These are phyloP conservation scores for Ganoderma meredithae DNA, from an alignment of 1,284 basidiomycete genomes.

Conservation along the genomic window DNA sequence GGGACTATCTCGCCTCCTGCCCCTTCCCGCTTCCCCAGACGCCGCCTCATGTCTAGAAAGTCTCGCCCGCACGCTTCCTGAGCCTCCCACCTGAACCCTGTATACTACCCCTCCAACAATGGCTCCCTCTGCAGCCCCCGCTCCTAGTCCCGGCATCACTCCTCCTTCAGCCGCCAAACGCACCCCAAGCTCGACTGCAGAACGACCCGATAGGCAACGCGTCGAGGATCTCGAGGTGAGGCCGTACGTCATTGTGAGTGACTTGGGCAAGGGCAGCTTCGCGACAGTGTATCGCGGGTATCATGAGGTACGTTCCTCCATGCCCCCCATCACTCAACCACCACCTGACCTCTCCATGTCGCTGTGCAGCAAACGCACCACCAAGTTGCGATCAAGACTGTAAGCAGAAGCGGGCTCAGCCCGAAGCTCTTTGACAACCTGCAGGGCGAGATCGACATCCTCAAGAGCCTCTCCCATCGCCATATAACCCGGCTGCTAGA, in stretches of 20 bases:
- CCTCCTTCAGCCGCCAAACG: constrained; percentile 29
- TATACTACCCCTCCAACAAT: constrained; percentile 27
- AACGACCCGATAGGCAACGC: constrained; percentile 32
- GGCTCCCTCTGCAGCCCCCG: constrained; percentile 29
- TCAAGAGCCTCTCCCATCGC: constrained; percentile 92
- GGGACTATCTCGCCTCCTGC: constrained; percentile 10
- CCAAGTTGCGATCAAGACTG: constrained; percentile 95
- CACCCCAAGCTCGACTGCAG: constrained; percentile 24
- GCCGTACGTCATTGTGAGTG: constrained; percentile 76
- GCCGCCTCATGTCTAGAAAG: constrained; percentile 9
- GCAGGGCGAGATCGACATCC: constrained; percentile 96
- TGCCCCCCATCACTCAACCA: not conserved
- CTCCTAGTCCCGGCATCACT: constrained; percentile 14
- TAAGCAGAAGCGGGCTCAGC: constrained; percentile 88
- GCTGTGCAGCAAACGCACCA: constrained; percentile 69
- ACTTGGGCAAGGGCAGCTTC: constrained; percentile 91
- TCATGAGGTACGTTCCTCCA: constrained; percentile 69
- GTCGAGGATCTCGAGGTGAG: constrained; percentile 70
- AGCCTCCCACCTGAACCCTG: constrained; percentile 18
- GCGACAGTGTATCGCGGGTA: constrained; percentile 96
- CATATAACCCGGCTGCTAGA: constrained; percentile 95
- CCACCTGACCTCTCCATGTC: not conserved
- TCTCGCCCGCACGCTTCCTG: not conserved
- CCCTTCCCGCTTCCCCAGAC: not conserved
- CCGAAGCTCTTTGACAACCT: constrained; percentile 96